Conservation (phyloP, 352 stramenopile species). For the Pelagophyceae sp. region DNA sequence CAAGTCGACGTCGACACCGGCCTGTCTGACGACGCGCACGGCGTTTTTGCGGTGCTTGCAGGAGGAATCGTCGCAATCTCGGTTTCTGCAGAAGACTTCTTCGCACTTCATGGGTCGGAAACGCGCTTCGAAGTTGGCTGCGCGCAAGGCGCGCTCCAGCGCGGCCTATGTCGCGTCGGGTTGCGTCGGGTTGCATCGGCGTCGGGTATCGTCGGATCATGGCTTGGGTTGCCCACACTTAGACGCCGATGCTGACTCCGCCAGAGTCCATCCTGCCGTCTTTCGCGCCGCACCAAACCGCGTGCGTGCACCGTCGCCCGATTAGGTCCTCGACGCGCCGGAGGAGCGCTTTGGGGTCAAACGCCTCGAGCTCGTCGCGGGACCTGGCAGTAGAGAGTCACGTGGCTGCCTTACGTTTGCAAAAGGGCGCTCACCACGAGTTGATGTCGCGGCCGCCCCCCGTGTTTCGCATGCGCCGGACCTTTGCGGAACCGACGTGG, state of each 20-base stretch:
- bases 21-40: background rate
- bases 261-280: conserved; percentile 8
- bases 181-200: no score
- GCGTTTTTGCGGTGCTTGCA: background rate
- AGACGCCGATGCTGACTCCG: background rate
- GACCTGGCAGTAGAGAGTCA: background rate
- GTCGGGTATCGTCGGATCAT: no score
- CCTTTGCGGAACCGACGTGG: background rate
- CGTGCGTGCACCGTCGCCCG: background rate
- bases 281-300: conserved; percentile 1
- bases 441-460: background rate
- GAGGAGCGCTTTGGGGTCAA: background rate
- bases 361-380: background rate
- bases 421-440: background rate
- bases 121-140: background rate
- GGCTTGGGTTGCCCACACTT: no score
- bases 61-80: background rate
- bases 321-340: background rate
- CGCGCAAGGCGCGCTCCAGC: background rate
- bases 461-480: background rate
- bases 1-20: conserved; percentile 19
- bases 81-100: conserved; percentile 11
- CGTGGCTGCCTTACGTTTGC: background rate
- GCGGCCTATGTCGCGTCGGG: background rate
- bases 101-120: conserved; percentile 12